Percentiles rank a stretch among this genome's conserved stretches.
Evolutionary conservation across 2,329 filamentous ascomycete genomes (phyloP).

Genomic region (Diaporthe helianthi): DNA sequence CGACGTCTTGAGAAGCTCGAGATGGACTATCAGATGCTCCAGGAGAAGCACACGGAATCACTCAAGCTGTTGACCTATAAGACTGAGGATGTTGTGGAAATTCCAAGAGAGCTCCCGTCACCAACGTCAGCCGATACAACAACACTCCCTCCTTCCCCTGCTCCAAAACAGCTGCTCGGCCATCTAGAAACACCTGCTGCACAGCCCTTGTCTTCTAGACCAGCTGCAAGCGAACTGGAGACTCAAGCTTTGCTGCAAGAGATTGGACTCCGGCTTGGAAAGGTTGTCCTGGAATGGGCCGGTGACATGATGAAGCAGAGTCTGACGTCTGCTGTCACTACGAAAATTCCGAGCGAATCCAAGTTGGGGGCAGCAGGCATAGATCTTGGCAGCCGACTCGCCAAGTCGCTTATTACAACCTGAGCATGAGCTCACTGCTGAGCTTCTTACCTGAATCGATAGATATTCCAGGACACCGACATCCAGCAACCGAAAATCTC

Average conservation of each 20-base stretch:
- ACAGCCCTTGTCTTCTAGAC: background rate
- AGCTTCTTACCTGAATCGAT: background rate
- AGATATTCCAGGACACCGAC: no score
- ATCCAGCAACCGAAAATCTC: background rate
- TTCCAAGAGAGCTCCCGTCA: slow-evolving; percentile 2
- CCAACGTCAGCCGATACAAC: background rate
- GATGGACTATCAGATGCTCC: slow-evolving; percentile 27
- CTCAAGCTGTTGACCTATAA: slow-evolving; percentile 16
- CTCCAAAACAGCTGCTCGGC: background rate
- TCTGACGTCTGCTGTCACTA: slow-evolving; percentile 12
- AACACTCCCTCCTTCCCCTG: background rate
- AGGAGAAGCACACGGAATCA: slow-evolving; percentile 24
- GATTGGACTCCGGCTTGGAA: slow-evolving; percentile 31
- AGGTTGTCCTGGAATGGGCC: slow-evolving; percentile 32
- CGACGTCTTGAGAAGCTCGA: slow-evolving; percentile 32
- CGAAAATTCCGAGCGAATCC: background rate
- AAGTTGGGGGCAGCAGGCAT: background rate
- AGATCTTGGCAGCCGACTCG: slow-evolving; percentile 18
- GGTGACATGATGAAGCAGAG: slow-evolving; percentile 34
- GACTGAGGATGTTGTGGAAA: background rate
- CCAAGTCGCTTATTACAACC: slow-evolving; percentile 2
- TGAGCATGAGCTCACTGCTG: slow-evolving; percentile 1
- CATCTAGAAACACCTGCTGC: background rate
- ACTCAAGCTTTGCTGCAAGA: slow-evolving; percentile 18
- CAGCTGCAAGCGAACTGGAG: slow-evolving; percentile 5